phyloP scores from a whole-genome alignment of 176 grass and related monocot species.

The Microstegium vimineum region DNA sequence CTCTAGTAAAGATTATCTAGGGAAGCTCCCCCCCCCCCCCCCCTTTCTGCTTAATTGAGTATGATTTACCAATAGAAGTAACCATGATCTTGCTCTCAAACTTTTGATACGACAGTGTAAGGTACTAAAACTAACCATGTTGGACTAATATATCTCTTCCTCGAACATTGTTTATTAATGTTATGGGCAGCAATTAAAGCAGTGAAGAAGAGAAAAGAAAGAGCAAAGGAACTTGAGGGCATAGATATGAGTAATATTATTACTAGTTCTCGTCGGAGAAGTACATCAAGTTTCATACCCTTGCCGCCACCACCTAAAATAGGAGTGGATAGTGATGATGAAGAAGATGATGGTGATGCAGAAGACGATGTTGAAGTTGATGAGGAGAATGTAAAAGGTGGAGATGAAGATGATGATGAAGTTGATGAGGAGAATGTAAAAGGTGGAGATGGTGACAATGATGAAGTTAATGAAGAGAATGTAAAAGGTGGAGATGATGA shows the following conservation, averaged over 20 bases:
- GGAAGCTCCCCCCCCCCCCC: neutral
- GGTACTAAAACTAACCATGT: neutral
- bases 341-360: constrained; percentile 41
- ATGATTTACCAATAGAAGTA: neutral
- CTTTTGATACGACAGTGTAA: neutral
- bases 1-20: neutral
- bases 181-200: constrained; percentile 74
- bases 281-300: constrained; percentile 70
- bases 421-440: constrained; percentile 29
- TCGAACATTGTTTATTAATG: constrained; percentile 19
- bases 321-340: constrained; percentile 40
- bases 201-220: constrained; percentile 88
- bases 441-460: constrained; percentile 35
- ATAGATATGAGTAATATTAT: constrained; percentile 97
- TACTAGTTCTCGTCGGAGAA: constrained; percentile 74
- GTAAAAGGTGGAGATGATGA: neutral
- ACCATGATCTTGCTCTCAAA: neutral
- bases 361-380: constrained; percentile 20
- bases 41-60: neutral
- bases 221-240: constrained; percentile 92
- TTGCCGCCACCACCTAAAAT: constrained; percentile 56
- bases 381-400: neutral
- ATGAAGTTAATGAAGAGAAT: neutral
- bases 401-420: neutral
- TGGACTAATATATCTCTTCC: neutral